A percentile compares a stretch with the other conserved stretches of the same genome.
Conservation (phyloP, 352 stramenopile genomes). For the Plasmopara muralis region DNA sequence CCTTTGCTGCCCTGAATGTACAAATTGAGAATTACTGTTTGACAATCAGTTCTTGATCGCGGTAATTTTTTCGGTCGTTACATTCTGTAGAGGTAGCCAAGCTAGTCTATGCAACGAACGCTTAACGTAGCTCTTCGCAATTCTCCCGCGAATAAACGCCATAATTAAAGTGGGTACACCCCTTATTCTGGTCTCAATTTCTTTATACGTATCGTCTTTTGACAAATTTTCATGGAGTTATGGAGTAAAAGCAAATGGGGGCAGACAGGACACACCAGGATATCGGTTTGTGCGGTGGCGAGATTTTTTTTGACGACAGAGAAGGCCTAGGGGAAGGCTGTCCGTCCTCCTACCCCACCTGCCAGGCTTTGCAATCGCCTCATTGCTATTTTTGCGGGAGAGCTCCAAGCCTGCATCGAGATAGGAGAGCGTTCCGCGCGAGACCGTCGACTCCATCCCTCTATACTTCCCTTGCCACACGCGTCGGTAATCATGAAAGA, state of each 20-base stretch:
- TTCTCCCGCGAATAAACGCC: background rate
- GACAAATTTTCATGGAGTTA: no score
- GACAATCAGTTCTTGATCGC: background rate
- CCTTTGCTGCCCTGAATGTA: background rate
- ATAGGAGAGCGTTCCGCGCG: constrained; percentile 1
- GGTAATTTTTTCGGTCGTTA: background rate
- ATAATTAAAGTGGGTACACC: background rate
- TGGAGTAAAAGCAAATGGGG: no score
- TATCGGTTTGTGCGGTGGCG: constrained; percentile 19
- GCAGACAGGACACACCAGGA: constrained; percentile 17
- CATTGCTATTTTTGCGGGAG: constrained; percentile 39
- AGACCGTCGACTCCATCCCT: background rate
- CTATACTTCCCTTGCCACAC: constrained; percentile 1
- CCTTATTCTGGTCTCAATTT: constrained; percentile 10
- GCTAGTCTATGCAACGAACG: background rate
- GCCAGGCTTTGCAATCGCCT: constrained; percentile 11
- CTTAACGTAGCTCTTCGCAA: background rate
- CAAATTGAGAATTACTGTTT: background rate
- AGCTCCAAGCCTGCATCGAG: constrained; percentile 11
- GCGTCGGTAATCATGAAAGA: constrained; percentile 25
- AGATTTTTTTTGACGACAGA: constrained; percentile 21
- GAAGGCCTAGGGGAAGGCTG: constrained; percentile 11
- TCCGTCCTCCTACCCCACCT: constrained; percentile 3
- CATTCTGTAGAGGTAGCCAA: background rate
- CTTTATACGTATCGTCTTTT: no score